phyloP scores from a whole-genome alignment of 192 early-diverging fungal species.

The Borealophlyctis nickersoniae region DNA sequence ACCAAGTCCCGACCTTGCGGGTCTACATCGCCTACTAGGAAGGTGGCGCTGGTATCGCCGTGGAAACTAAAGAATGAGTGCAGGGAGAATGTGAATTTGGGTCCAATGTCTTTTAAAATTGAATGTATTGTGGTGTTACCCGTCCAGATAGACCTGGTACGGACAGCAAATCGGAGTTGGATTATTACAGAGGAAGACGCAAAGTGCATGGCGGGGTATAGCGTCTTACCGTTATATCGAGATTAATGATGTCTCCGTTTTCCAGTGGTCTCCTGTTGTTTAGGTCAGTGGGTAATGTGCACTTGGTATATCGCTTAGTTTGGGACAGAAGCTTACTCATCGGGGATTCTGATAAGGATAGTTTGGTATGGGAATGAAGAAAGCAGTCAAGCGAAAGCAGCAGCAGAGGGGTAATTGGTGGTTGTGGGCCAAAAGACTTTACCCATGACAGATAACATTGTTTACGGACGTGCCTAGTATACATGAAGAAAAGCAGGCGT shows the following conservation, averaged over 20 bases:
- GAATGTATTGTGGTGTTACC: conserved; percentile 18
- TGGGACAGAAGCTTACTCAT: conserved; percentile 26
- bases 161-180: too few relatives aligned
- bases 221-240: conserved; percentile 67
- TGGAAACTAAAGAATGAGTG: conserved; percentile 45
- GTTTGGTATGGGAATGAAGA: conserved; percentile 1
- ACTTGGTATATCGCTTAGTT: not conserved
- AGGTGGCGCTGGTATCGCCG: conserved; percentile 69
- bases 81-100: conserved; percentile 4
- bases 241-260: conserved; percentile 73
- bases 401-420: not conserved
- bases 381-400: not conserved
- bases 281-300: not conserved
- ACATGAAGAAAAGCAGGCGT: not conserved
- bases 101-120: not conserved
- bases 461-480: conserved; percentile 65
- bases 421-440: too few relatives aligned
- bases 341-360: conserved; percentile 26
- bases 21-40: conserved; percentile 64
- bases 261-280: conserved; percentile 46
- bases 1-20: conserved; percentile 50
- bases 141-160: conserved; percentile 50
- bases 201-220: not conserved
- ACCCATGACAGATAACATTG: conserved; percentile 82
- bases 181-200: not conserved